Evolutionary conservation across 208 protist genomes (phyloP).

Genomic region (Leishmania aethiopica): DNA sequence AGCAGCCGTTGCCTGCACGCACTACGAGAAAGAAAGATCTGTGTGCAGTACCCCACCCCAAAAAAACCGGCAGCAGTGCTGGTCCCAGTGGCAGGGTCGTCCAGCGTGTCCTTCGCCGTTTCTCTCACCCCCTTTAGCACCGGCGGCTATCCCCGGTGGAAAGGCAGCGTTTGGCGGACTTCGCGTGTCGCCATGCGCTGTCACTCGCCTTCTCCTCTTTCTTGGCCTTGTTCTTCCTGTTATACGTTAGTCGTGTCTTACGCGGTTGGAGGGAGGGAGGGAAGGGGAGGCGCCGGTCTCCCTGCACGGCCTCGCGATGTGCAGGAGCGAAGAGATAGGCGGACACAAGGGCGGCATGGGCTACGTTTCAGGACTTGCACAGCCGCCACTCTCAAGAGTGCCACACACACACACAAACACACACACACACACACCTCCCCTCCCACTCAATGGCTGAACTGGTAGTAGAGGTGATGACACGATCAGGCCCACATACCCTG

Average conservation of each 20-base stretch:
- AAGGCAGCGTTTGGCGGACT: not conserved
- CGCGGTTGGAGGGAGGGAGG: not conserved
- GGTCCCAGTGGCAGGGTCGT: not conserved
- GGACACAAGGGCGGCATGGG: not conserved
- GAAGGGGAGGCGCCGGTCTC: not conserved
- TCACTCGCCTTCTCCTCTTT: not conserved
- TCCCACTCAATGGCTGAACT: not conserved
- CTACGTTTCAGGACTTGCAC: not conserved
- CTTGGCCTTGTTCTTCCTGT: not conserved
- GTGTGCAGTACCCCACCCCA: not conserved
- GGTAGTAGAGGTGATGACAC: not conserved
- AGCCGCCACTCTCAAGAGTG: not conserved
- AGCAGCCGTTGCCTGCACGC: not conserved
- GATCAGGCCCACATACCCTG: not conserved
- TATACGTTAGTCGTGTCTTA: constrained; percentile 1
- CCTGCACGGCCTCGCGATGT: not conserved
- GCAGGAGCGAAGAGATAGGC: not conserved
- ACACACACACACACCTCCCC: not conserved
- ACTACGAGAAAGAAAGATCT: not conserved
- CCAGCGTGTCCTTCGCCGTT: not conserved
- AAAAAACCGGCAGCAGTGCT: not conserved
- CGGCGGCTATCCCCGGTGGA: not conserved
- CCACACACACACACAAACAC: not conserved
- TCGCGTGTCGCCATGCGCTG: not conserved
- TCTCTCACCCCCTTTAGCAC: not conserved